phyloP scores from a whole-genome alignment of 441 rosid species.

The Euphorbia corollata region DNA sequence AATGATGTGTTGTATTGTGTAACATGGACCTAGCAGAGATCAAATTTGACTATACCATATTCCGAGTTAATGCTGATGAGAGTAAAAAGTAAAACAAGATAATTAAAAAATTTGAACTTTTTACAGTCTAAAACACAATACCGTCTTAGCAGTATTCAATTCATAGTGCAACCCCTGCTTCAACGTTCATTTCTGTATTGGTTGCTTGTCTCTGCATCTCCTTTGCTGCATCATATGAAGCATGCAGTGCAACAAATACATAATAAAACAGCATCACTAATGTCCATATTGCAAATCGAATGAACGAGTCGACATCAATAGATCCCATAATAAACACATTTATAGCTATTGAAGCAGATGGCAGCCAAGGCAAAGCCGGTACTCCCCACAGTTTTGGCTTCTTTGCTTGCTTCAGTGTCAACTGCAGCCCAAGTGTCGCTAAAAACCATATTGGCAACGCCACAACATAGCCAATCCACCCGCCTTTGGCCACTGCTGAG shows the following conservation, averaged over 20 bases:
- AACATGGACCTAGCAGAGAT: not conserved
- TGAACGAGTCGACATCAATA: conserved; percentile 39
- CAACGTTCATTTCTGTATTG: not conserved
- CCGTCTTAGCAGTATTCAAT: not conserved
- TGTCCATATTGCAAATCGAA: conserved; percentile 62
- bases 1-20: not conserved
- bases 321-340: conserved; percentile 70
- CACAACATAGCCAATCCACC: conserved; percentile 50
- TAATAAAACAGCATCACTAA: conserved; percentile 46
- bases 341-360: conserved; percentile 58
- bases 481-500: conserved; percentile 33
- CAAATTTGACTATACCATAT: not conserved
- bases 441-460: conserved; percentile 50
- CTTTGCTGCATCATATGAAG: conserved; percentile 60
- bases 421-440: conserved; percentile 37
- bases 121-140: too few species aligned
- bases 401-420: conserved; percentile 43
- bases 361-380: conserved; percentile 76
- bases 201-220: not conserved
- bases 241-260: conserved; percentile 68
- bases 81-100: not conserved
- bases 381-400: conserved; percentile 71
- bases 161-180: not conserved
- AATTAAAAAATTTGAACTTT: not conserved
- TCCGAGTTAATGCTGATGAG: not conserved